Evolutionary conservation across 1,284 basidiomycete genomes (phyloP), one percentile per base, ranked within the genome.

Genomic region (Leccinum cinnamomeum): DNA sequence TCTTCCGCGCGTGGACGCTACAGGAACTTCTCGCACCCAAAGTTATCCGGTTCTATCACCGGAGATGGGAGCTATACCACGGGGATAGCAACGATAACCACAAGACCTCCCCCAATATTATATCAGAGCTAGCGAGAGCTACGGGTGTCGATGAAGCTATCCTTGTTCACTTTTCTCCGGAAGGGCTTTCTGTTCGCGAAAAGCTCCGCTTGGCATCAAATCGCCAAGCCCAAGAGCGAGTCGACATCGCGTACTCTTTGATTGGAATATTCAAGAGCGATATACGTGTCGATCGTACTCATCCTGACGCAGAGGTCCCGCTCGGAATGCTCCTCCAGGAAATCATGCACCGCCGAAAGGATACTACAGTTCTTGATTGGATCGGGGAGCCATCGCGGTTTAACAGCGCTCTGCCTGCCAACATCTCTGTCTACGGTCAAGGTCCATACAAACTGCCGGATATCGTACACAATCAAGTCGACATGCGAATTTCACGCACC

Each of bases 1-100:
- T 68, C 56, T 66, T 37, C 11, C 68, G 68, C 7, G 64, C 58
- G 0, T 68, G 67, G 67, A 68, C 66, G 4, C 33, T 67, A 3
- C 66, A 65, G 48, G 66, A 67, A 10, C 62, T 67, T 5, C 67
- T 67, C 23, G 56, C 67, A 2, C 65, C 66, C 6, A 18, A 41
- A 5, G 16, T 37, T 12, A 53, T 67, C 35, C 66, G 61, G 11
- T 69, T 69, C 28, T 64, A 69, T 41, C 3, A 56, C 28, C n/a
- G 18, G 6, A 12, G 8, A 10, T 67, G 67, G 66, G 1, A 48
- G 3, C 14, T 56, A 2, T 65, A 67, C 28, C 48, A 10, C 12
- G 3, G 37, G 3, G 64, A 53, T 14, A 5, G 2, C 14, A 41
- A n/a, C 4, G 5, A 10, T 37, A 69, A 67, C 6, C 66, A 67